Conservation (phyloP, 306 rosid genomes). For the Prunus persica region Prunus_persica_NCBIv2 NC_034010.1:16783501-16784000, state of each 20-base stretch:
- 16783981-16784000: slow-evolving; percentile 69
- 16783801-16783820: slow-evolving; percentile 98
- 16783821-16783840: slow-evolving; percentile 79
- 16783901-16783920: slow-evolving; percentile 79
- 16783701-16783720: background rate
- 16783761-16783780: slow-evolving; percentile 45
- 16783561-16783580: background rate
- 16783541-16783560: too few relatives aligned
- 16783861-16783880: slow-evolving; percentile 75
- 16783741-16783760: slow-evolving; percentile 55
- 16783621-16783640: background rate
- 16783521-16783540: slow-evolving; percentile 75
- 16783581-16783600: background rate
- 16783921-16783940: background rate
- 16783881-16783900: slow-evolving; percentile 65
- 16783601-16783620: background rate
- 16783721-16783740: slow-evolving; percentile 59
- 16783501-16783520: slow-evolving; percentile 60
- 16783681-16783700: background rate
- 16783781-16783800: slow-evolving; percentile 92
- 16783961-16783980: slow-evolving; percentile 59
- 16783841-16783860: slow-evolving; percentile 65
- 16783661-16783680: background rate
- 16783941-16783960: slow-evolving; percentile 46
- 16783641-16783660: background rate